Conservation (phyloP, 164 flowering plant genomes). For the Liriodendron chinense region DNA sequence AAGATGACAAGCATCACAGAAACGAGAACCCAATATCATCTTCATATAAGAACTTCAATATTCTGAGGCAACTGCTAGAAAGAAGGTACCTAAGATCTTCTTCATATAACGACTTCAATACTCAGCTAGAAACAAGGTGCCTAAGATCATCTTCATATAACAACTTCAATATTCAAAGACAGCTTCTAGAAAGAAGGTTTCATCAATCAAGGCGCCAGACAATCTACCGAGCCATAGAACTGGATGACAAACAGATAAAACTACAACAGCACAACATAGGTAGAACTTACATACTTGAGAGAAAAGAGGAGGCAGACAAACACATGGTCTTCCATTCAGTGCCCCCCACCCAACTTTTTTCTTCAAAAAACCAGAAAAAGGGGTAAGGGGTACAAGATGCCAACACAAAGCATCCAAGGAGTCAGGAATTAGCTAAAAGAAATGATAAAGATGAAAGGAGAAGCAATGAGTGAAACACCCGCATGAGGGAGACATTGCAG, state of each 20-base stretch:
- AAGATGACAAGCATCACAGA: slow-evolving; percentile 5
- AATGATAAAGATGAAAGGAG: not conserved
- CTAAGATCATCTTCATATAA: not conserved
- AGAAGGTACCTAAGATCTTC: not conserved
- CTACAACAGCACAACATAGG: slow-evolving; percentile 4
- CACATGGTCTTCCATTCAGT: slow-evolving; percentile 12
- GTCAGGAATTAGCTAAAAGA: slow-evolving; percentile 15
- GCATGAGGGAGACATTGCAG: not conserved
- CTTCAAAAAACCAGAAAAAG: slow-evolving; percentile 42
- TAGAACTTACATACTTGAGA: slow-evolving; percentile 9
- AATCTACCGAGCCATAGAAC: slow-evolving; percentile 6
- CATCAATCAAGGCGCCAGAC: slow-evolving; percentile 1
- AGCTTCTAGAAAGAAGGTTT: not conserved
- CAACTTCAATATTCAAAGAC: not conserved
- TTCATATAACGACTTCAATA: not conserved
- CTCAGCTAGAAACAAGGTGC: not conserved
- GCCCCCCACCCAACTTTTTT: slow-evolving; percentile 47
- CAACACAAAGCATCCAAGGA: slow-evolving; percentile 16
- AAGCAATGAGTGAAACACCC: not conserved
- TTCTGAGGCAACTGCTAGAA: not conserved
- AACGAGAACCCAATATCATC: not conserved
- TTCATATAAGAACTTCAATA: not conserved
- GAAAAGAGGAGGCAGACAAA: slow-evolving; percentile 4
- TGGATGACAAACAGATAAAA: slow-evolving; percentile 9
- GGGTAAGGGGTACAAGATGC: slow-evolving; percentile 26